These are phyloP conservation scores for Alternaria alternata DNA, from an alignment of 2,329 filamentous ascomycete genomes.

Conservation along the genomic window DNA sequence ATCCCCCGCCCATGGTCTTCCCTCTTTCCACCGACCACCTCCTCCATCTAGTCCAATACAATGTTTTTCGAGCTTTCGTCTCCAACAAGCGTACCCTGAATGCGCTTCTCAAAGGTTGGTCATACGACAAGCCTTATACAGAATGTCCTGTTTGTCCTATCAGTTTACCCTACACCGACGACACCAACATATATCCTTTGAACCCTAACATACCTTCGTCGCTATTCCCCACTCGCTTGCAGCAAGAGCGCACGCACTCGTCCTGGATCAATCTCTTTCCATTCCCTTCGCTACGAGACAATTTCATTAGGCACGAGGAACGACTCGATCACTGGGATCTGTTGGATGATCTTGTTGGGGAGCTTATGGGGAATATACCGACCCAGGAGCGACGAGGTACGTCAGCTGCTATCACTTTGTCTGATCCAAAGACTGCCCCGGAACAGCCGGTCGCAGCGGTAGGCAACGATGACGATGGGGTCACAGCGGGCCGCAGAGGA, in stretches of 20 bases:
- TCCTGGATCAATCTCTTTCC: constrained; percentile 65
- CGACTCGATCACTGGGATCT: constrained; percentile 12
- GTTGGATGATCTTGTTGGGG: constrained; percentile 10
- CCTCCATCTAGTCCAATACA: constrained; percentile 50
- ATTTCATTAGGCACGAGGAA: constrained; percentile 50
- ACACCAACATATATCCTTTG: constrained; percentile 11
- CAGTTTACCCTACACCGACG: constrained; percentile 10
- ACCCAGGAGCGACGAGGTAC: neutral
- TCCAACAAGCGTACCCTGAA: constrained; percentile 45
- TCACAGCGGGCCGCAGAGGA: constrained; percentile 3
- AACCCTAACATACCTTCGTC: constrained; percentile 17
- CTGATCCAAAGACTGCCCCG: neutral
- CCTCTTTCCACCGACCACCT: constrained; percentile 38
- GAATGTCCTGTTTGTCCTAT: constrained; percentile 7
- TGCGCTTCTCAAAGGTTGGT: constrained; percentile 13
- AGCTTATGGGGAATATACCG: constrained; percentile 5
- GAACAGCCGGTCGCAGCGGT: neutral
- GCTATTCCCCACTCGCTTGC: constrained; percentile 61
- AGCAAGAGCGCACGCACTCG: constrained; percentile 61
- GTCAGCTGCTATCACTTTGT: neutral
- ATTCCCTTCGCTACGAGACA: constrained; percentile 62
- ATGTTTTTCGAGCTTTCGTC: constrained; percentile 48
- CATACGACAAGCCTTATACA: neutral
- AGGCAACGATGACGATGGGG: constrained; percentile 6
- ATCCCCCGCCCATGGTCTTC: constrained; percentile 4